Evolutionary conservation across 768 basidiomycete species (phyloP).

Genomic region (Tricholoma flavovirens): DNA sequence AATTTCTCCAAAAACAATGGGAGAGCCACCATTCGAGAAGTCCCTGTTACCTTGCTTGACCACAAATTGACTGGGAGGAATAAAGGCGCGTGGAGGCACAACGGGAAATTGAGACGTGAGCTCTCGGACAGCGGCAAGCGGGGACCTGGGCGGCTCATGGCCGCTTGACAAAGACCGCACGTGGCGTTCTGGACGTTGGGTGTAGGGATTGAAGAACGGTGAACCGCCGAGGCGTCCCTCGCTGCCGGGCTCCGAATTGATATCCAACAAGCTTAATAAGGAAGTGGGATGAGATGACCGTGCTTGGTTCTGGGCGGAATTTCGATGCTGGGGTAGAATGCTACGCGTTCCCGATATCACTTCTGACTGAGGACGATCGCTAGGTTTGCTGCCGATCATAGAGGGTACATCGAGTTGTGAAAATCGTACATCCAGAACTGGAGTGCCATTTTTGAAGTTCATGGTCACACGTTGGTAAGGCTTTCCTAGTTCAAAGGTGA

Average conservation of each 20-base stretch:
- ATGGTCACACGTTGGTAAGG: slow-evolving; percentile 45
- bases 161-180: slow-evolving; percentile 13
- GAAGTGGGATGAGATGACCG: not conserved
- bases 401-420: slow-evolving; percentile 43
- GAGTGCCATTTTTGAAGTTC: slow-evolving; percentile 38
- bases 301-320: not conserved
- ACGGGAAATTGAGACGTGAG: slow-evolving; percentile 51
- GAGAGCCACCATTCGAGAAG: slow-evolving; percentile 10
- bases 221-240: not conserved
- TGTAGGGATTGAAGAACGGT: not conserved
- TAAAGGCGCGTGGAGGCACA: slow-evolving; percentile 32
- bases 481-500: not conserved
- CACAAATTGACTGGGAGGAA: slow-evolving; percentile 8
- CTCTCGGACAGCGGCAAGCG: slow-evolving; percentile 40
- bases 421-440: slow-evolving; percentile 50
- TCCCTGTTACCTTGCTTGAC: not conserved
- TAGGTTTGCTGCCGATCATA: slow-evolving; percentile 21
- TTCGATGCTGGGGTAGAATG: not conserved
- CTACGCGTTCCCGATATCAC: slow-evolving; percentile 7
- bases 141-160: slow-evolving; percentile 34
- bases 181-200: not conserved
- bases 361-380: slow-evolving; percentile 18
- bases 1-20: not conserved
- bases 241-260: not conserved
- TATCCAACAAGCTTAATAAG: not conserved